Evolutionary conservation across 139 green algal species (phyloP).

Genomic region (Closterium sp.): DNA sequence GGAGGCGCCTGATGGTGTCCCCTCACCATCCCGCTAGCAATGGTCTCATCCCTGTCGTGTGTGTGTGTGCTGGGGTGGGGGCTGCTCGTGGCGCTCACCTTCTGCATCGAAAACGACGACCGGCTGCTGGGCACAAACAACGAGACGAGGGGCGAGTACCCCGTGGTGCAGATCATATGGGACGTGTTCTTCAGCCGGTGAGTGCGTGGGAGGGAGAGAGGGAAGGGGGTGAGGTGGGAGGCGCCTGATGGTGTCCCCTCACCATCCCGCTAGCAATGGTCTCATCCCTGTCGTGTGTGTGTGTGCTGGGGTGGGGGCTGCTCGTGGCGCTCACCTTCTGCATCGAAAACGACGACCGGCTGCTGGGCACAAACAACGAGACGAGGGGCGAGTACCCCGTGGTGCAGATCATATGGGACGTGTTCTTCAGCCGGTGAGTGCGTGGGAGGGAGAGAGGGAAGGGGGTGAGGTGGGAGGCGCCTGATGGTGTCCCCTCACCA

Average conservation of each 20-base stretch:
- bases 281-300: background rate
- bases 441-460: too few relatives aligned
- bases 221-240: too few relatives aligned
- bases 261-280: constrained; percentile 10
- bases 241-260: too few relatives aligned
- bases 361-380: background rate
- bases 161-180: constrained; percentile 21
- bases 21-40: background rate
- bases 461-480: too few relatives aligned
- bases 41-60: background rate
- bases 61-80: constrained; percentile 14
- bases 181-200: background rate
- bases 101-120: background rate
- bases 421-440: background rate
- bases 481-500: too few relatives aligned
- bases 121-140: background rate
- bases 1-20: too few relatives aligned
- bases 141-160: background rate
- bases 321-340: constrained; percentile 17
- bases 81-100: constrained; percentile 12
- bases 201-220: too few relatives aligned
- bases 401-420: constrained; percentile 30
- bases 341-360: background rate
- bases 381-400: background rate
- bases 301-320: constrained; percentile 8